These are phyloP conservation scores for Populus hybrid DNA, from an alignment of 441 rosid species.

Conservation along the genomic window DNA sequence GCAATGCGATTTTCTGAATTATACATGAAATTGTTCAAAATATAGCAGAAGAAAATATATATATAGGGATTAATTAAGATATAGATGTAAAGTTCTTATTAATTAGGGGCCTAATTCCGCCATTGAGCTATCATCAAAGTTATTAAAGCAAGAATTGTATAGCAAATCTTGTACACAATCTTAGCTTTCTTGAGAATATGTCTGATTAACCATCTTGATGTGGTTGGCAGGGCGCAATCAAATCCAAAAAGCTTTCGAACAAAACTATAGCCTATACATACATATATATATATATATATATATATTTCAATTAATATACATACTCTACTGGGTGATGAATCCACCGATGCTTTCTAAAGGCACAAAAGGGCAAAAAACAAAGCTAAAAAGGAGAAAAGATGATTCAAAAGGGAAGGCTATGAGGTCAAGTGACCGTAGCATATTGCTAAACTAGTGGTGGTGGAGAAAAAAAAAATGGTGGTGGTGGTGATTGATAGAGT, in stretches of 20 bases:
- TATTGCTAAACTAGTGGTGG: slow-evolving; percentile 12
- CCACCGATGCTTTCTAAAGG: slow-evolving; percentile 25
- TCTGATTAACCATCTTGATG: not conserved
- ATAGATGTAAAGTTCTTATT: not conserved
- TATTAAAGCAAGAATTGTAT: not conserved
- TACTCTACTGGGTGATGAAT: slow-evolving; percentile 20
- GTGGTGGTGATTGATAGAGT: slow-evolving; percentile 31
- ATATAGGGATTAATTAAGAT: too few relatives aligned
- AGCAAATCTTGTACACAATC: not conserved
- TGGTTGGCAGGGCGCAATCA: slow-evolving; percentile 4
- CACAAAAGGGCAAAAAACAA: slow-evolving; percentile 20
- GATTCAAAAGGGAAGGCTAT: not conserved
- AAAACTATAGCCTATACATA: not conserved
- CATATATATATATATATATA: too few relatives aligned
- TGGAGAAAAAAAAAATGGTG: not conserved
- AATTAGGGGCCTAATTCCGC: not conserved
- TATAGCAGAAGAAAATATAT: not conserved
- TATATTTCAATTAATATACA: not conserved
- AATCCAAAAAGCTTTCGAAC: not conserved
- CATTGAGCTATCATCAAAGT: not conserved
- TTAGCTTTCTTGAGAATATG: not conserved
- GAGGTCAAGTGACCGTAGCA: slow-evolving; percentile 27
- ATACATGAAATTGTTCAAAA: not conserved
- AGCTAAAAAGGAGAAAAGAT: slow-evolving; percentile 9
- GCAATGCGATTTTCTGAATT: not conserved